Evolutionary conservation across 164 flowering plant genomes (phyloP), one percentile per base, ranked within the genome.

Genomic region (Umbilicus rupestris): DNA sequence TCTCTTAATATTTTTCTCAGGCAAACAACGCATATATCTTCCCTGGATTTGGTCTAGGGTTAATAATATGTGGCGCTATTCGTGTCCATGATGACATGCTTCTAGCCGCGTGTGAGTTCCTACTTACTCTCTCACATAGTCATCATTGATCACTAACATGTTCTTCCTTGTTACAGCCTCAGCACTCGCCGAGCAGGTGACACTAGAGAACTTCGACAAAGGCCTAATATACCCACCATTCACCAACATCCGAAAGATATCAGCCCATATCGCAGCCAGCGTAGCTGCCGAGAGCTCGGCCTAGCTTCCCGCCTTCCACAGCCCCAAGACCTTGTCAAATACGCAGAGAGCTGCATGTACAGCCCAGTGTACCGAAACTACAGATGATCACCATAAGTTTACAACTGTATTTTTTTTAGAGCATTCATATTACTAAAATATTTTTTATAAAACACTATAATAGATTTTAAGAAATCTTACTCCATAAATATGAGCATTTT

Each of bases 251-350:
- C 75, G 88, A 71, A 79, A 82, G 76, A 82, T 84, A 49, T 84
- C 88, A 46, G 86, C 88, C 20, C 73, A 78, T 4, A 84, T 84
- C 44, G 88, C 88, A 14, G 88, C 88, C 6, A 76, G 58, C 6
- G 88, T 84, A 3, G 88, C 88, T 42, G 84, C 83, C 8, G 82
- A 84, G 86, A 82, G 50, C 84, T 84, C 7, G 88, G 88, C 69
- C 68, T 84, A 74, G 88, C 88, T 11, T 75, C 84, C 63, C 78
- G 79, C 45, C 78, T 80, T 5, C 87, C 87, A 33, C 82, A 69
- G 52, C 87, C 87, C 0, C 66, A 73, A 24, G 76, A 84, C 63
- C 81, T 84, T 50, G 78, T 80, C 71, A 73, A 79, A 72, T 73
- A 74, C 69, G 85, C 87, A 0, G 87, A 81, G 73, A 78, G 82